A percentile compares a stretch with the other conserved stretches of the same genome.
phyloP scores from a whole-genome alignment of 345 rosid species.

The Lumnitzera racemosa region DNA sequence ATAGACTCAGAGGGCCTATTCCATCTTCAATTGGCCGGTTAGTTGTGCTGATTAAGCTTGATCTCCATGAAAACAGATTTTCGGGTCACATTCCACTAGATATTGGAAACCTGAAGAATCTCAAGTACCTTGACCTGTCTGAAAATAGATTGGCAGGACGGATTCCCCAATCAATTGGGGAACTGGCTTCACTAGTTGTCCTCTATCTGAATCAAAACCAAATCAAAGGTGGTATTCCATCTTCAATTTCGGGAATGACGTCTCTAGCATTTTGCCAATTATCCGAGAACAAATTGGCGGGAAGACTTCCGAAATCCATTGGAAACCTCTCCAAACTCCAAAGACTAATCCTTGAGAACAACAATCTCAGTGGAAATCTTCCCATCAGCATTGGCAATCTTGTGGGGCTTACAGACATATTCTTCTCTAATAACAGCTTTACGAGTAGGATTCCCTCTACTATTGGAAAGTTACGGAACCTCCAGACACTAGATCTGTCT shows the following conservation, averaged over 20 bases:
- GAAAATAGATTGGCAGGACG: conserved; percentile 33
- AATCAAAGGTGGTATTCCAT: conserved; percentile 42
- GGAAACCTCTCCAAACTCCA: conserved; percentile 38
- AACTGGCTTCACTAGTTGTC: conserved; percentile 27
- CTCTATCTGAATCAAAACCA: conserved; percentile 37
- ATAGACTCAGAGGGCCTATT: conserved; percentile 28
- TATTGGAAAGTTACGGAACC: conserved; percentile 33
- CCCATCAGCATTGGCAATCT: conserved; percentile 41
- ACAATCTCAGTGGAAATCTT: conserved; percentile 40
- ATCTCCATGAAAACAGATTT: conserved; percentile 39
- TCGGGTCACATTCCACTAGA: conserved; percentile 30
- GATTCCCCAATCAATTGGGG: conserved; percentile 36
- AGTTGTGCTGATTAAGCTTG: conserved; percentile 27
- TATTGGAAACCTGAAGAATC: conserved; percentile 33
- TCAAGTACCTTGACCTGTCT: conserved; percentile 42
- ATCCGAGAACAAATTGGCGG: conserved; percentile 44
- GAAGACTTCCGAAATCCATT: conserved; percentile 39
- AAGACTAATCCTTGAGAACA: conserved; percentile 47
- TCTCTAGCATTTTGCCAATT: conserved; percentile 41
- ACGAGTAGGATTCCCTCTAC: conserved; percentile 41
- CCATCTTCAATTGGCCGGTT: conserved; percentile 29
- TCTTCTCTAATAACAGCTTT: conserved; percentile 39
- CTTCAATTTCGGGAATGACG: conserved; percentile 30
- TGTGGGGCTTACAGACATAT: conserved; percentile 41
- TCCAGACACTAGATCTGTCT: conserved; percentile 45